phyloP scores from a whole-genome alignment of 1,284 basidiomycete genomes.

The Papiliotrema laurentii region DNA sequence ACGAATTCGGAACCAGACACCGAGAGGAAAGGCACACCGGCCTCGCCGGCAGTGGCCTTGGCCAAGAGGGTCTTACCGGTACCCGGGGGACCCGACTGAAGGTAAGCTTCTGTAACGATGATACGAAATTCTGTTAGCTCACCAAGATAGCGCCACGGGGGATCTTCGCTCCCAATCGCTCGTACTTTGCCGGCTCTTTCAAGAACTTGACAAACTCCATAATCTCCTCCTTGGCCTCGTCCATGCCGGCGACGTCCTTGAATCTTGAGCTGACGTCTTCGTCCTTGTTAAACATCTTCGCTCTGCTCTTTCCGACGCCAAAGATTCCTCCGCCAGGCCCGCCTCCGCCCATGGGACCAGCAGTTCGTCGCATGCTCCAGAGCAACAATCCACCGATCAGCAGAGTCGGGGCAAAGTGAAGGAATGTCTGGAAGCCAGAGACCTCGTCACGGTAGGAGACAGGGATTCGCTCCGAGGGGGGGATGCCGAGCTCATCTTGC shows the following conservation, averaged over 20 bases:
- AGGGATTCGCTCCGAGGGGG: constrained; percentile 87
- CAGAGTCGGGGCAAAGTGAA: constrained; percentile 92
- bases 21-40: constrained; percentile 93
- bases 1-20: constrained; percentile 99
- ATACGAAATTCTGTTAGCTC: neutral
- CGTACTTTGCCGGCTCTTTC: constrained; percentile 91
- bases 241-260: constrained; percentile 97
- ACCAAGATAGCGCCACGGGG: constrained; percentile 90
- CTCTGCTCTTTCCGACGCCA: constrained; percentile 92
- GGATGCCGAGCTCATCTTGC: constrained; percentile 86
- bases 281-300: constrained; percentile 97
- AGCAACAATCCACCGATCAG: constrained; percentile 85
- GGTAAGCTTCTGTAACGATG: neutral
- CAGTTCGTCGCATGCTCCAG: constrained; percentile 72
- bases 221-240: constrained; percentile 99
- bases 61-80: constrained; percentile 98
- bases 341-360: constrained; percentile 54
- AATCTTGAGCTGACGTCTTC: constrained; percentile 91
- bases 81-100: constrained; percentile 83
- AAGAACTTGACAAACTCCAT: constrained; percentile 99
- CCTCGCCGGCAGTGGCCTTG: constrained; percentile 97
- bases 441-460: constrained; percentile 97
- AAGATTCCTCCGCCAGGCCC: constrained; percentile 86
- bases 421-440: constrained; percentile 71
- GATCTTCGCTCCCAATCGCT: constrained; percentile 96